Evolutionary conservation across 2,329 filamentous ascomycete species (phyloP), one percentile per base, ranked within the genome.

Genomic region (Trichoderma koningii): DNA sequence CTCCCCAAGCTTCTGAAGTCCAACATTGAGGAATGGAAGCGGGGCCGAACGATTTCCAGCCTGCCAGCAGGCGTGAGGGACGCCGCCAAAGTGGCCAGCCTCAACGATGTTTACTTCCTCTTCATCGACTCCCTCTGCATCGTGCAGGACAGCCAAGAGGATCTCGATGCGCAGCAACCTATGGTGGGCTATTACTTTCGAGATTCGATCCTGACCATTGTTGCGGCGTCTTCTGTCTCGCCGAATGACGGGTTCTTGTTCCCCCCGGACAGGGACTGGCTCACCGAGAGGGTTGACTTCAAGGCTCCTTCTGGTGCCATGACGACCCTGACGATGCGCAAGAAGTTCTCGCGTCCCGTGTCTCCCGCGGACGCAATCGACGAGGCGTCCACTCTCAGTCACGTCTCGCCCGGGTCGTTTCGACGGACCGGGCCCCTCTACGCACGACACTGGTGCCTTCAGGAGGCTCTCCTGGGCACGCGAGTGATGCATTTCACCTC

Each of bases 61-160:
- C 12, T 66, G 38, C 64, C 64, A 2, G 14, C n/a, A 9, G 62
- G 45, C 19, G 21, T 66, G 10, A 19, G n/a, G 9, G 53, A 66
- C 38, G 60, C 60, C 26, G 23, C n/a, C 12, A 26, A 15, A 17
- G 45, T 64, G 4, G 55, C 51, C 5, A 15, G 41, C 15, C 12
- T 15, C 12, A 55, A 64, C n/a, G 17, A 41, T 9, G 30, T 66
- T 21, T 7, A 45, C 3, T 59, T 38, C 7, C 52, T 66, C 59
- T 66, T 53, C 45, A 34, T 66, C 17, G 64, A 64, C 9, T 51
- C 52, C 14, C 41, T 66, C 14, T 66, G 64, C 38, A 52, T 66
- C 26, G 17, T 63, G 7, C 64, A 66, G 17, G 52, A 66, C 28
- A 38, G 17, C 28, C 17, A 19, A 5, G 6, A 19, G 6, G 64